Evolutionary conservation across 129 eudicot species (phyloP).

Genomic region (Silybum marianum): DNA sequence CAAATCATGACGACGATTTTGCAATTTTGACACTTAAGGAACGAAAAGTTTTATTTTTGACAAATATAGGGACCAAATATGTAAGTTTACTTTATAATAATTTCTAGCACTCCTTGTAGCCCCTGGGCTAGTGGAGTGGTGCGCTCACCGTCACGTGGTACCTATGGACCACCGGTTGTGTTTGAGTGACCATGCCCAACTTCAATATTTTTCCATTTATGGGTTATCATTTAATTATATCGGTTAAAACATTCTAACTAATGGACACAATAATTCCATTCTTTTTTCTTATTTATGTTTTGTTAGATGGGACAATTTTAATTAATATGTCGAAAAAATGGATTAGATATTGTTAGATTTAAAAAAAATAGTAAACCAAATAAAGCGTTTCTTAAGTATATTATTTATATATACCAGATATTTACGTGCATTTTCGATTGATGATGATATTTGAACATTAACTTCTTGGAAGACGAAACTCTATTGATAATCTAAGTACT

Average conservation of each 20-base stretch:
- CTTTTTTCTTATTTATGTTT: neutral
- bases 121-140: neutral
- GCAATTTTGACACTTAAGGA: too few species aligned
- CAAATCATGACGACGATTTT: too few species aligned
- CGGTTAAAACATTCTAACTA: too few species aligned
- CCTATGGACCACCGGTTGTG: slow-evolving; percentile 5
- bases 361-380: neutral
- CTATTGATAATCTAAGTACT: too few species aligned
- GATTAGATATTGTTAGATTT: too few species aligned
- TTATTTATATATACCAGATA: too few species aligned
- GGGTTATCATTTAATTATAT: neutral
- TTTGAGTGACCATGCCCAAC: slow-evolving; percentile 16
- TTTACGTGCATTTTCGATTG: too few species aligned
- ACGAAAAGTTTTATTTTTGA: too few species aligned
- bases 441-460: neutral
- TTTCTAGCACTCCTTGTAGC: neutral
- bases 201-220: slow-evolving; percentile 7
- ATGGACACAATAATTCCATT: neutral
- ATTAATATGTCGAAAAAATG: neutral
- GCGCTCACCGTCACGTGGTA: slow-evolving; percentile 5
- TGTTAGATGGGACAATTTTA: neutral
- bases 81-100: neutral
- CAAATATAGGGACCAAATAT: too few species aligned
- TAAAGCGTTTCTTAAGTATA: too few species aligned
- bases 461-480: neutral